These are phyloP conservation scores for Hortaea werneckii DNA, from an alignment of 2,329 filamentous ascomycete genomes.

Conservation along the genomic window DNA sequence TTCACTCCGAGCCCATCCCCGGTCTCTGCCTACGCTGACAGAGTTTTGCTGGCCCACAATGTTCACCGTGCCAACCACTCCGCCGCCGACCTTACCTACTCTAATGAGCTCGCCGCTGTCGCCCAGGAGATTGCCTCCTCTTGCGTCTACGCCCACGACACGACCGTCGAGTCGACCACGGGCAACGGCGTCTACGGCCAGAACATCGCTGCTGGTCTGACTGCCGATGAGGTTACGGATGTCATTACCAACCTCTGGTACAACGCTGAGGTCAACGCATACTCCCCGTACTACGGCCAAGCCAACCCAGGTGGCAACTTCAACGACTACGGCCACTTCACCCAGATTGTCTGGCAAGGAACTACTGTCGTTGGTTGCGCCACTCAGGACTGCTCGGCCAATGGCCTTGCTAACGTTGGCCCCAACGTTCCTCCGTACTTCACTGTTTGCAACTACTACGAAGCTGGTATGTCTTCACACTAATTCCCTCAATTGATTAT, in stretches of 20 bases:
- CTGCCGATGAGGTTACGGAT: conserved; percentile 45
- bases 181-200: conserved; percentile 68
- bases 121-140: conserved; percentile 53
- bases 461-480: conserved; percentile 48
- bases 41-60: conserved; percentile 68
- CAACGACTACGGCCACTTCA: conserved; percentile 62
- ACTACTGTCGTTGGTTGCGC: conserved; percentile 55
- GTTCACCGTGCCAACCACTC: conserved; percentile 76
- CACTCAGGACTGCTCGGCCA: conserved; percentile 42
- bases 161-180: conserved; percentile 39
- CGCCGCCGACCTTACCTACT: conserved; percentile 51
- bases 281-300: conserved; percentile 46
- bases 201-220: conserved; percentile 69
- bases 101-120: conserved; percentile 50
- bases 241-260: conserved; percentile 82
- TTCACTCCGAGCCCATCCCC: background rate
- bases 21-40: conserved; percentile 22
- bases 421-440: conserved; percentile 46
- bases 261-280: conserved; percentile 61
- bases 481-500: conserved; percentile 1
- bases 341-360: conserved; percentile 61
- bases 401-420: conserved; percentile 34
- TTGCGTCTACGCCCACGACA: conserved; percentile 67
- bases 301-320: conserved; percentile 51
- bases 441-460: conserved; percentile 82